Evolutionary conservation across 257 asterid genomes (phyloP).

Genomic region (Sherardia arvensis): DNA sequence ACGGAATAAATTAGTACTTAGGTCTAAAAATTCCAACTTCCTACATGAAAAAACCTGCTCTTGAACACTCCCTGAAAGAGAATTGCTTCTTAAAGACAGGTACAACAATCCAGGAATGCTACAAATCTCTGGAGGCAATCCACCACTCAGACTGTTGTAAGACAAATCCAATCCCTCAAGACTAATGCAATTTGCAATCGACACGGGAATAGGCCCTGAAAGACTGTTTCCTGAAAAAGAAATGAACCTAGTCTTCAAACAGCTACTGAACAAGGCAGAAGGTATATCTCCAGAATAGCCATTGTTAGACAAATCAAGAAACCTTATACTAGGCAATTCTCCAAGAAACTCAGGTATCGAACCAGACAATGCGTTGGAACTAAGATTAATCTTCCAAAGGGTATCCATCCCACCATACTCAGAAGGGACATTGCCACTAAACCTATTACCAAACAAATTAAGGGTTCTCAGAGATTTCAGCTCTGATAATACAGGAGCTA

Average conservation of each 20-base stretch:
- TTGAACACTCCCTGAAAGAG: slow-evolving; percentile 59
- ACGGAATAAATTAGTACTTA: slow-evolving; percentile 62
- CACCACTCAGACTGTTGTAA: slow-evolving; percentile 54
- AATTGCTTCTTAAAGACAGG: slow-evolving; percentile 72
- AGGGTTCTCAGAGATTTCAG: slow-evolving; percentile 59
- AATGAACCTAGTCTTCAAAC: slow-evolving; percentile 52
- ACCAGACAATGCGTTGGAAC: slow-evolving; percentile 88
- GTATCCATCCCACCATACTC: slow-evolving; percentile 60
- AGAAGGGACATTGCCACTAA: slow-evolving; percentile 58
- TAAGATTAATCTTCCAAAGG: slow-evolving; percentile 81
- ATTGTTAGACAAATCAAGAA: slow-evolving; percentile 86
- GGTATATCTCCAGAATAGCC: slow-evolving; percentile 61
- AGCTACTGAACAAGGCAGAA: slow-evolving; percentile 59
- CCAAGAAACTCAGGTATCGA: slow-evolving; percentile 82
- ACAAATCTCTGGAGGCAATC: slow-evolving; percentile 57
- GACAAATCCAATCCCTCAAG: slow-evolving; percentile 93
- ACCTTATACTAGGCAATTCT: slow-evolving; percentile 58
- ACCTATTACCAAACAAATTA: slow-evolving; percentile 66
- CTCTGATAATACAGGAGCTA: slow-evolving; percentile 66
- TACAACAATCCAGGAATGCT: slow-evolving; percentile 40
- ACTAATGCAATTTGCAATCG: slow-evolving; percentile 54
- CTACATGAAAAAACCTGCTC: slow-evolving; percentile 40
- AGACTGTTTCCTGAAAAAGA: slow-evolving; percentile 69
- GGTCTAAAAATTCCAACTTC: slow-evolving; percentile 75
- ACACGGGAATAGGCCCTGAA: slow-evolving; percentile 61